These are phyloP conservation scores for Auriscalpium vulgare DNA, from an alignment of 768 basidiomycete genomes.

Conservation along the genomic window DNA sequence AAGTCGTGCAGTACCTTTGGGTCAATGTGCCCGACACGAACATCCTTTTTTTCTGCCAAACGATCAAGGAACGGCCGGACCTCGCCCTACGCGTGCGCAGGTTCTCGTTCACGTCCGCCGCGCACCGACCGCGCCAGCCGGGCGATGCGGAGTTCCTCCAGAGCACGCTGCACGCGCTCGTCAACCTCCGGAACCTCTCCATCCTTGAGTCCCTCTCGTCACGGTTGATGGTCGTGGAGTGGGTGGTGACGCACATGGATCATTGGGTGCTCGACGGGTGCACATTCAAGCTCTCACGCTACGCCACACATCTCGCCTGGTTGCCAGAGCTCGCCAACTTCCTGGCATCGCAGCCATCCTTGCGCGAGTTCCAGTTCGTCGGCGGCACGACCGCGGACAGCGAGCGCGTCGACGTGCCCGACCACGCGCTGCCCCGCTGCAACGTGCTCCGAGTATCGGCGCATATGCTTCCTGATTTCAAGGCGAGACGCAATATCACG, in stretches of 20 bases:
- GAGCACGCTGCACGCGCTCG: slow-evolving; percentile 2
- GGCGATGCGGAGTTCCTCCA: slow-evolving; percentile 2
- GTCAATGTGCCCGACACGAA: slow-evolving; percentile 3
- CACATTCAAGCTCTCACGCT: slow-evolving; percentile 7
- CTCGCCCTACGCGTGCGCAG: slow-evolving; percentile 9
- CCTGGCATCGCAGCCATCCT: slow-evolving; percentile 8
- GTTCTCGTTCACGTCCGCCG: slow-evolving; percentile 4
- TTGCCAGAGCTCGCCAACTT: not conserved
- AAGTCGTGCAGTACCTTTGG: slow-evolving; percentile 6
- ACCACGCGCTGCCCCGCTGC: not conserved
- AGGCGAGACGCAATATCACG: slow-evolving; percentile 1
- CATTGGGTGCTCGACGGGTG: slow-evolving; percentile 3
- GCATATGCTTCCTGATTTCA: slow-evolving; percentile 5
- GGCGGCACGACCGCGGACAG: not conserved
- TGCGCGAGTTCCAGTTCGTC: slow-evolving; percentile 6
- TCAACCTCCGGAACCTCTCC: slow-evolving; percentile 10
- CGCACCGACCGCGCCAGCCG: not conserved
- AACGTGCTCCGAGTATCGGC: slow-evolving; percentile 4
- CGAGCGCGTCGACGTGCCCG: not conserved
- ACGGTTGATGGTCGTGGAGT: not conserved
- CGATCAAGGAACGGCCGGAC: slow-evolving; percentile 10
- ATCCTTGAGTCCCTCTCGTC: slow-evolving; percentile 1
- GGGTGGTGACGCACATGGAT: slow-evolving; percentile 4
- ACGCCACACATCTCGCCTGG: slow-evolving; percentile 6
- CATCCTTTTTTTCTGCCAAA: slow-evolving; percentile 5